Evolutionary conservation across 1,284 basidiomycete species (phyloP).

Genomic region (Heliocybe sulcata): DNA sequence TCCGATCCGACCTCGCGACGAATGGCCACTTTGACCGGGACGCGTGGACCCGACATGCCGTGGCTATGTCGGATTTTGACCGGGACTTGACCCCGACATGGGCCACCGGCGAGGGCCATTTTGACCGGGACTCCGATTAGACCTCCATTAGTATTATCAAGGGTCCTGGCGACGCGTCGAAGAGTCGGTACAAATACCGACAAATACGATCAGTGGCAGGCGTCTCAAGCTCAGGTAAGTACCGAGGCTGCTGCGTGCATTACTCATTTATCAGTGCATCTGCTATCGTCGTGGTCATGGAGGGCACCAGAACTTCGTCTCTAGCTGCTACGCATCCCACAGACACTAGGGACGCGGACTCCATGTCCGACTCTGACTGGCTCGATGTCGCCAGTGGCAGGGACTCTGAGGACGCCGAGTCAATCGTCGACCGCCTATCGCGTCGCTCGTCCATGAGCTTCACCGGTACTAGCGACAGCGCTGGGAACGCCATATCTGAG

Average conservation of each 20-base stretch:
- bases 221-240: neutral
- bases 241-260: neutral
- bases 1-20: too few species aligned
- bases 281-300: neutral
- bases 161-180: neutral
- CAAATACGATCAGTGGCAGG: neutral
- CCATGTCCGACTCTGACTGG: slow-evolving; percentile 68
- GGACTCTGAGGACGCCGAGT: slow-evolving; percentile 55
- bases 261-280: neutral
- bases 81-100: neutral
- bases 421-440: slow-evolving; percentile 49
- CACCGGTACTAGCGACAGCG: slow-evolving; percentile 34
- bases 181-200: neutral
- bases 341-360: neutral
- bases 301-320: neutral
- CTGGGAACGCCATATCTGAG: slow-evolving; percentile 56
- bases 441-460: slow-evolving; percentile 58
- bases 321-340: neutral
- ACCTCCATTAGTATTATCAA: too few species aligned
- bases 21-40: too few species aligned
- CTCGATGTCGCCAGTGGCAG: slow-evolving; percentile 63
- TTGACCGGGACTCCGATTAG: neutral
- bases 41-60: too few species aligned
- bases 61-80: neutral
- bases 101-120: neutral